These are phyloP conservation scores for Hanseniaspora mollemarum DNA, from an alignment of 805 yeast species.

Conservation along the genomic window DNA sequence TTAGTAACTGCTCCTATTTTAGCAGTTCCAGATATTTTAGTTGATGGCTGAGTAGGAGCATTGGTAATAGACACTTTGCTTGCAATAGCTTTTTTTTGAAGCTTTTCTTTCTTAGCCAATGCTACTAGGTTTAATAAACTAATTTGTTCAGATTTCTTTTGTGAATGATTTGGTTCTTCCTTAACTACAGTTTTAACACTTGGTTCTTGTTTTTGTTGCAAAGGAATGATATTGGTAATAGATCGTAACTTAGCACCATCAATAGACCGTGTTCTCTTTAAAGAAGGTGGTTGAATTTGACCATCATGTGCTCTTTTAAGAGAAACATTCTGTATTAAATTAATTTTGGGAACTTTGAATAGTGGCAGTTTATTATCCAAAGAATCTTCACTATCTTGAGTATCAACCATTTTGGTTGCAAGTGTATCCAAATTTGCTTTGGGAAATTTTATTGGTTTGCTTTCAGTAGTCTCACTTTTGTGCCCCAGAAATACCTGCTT, in stretches of 20 bases:
- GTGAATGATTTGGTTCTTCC: neutral
- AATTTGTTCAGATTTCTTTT: neutral
- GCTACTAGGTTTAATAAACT: constrained; percentile 17
- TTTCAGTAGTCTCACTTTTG: neutral
- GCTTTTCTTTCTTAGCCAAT: constrained; percentile 19
- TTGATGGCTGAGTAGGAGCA: constrained; percentile 19
- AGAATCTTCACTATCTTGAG: neutral
- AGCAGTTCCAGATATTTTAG: constrained; percentile 7
- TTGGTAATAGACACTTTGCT: neutral
- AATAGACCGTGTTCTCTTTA: constrained; percentile 27
- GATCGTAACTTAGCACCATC: constrained; percentile 29
- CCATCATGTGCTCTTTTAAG: neutral
- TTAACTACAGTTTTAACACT: neutral
- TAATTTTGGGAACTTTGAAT: neutral
- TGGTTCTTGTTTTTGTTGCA: neutral
- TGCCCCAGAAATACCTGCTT: neutral
- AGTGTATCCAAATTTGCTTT: neutral
- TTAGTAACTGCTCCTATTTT: neutral
- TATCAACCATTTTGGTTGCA: constrained; percentile 1
- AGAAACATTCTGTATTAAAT: neutral
- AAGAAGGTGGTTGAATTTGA: neutral
- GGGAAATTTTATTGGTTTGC: neutral
- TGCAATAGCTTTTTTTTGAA: constrained; percentile 16
- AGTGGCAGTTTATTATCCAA: neutral
- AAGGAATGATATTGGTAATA: neutral